Base-by-base conservation (phyloP, 305 asterid species). In the Solanum aculeatissimum region DNA sequence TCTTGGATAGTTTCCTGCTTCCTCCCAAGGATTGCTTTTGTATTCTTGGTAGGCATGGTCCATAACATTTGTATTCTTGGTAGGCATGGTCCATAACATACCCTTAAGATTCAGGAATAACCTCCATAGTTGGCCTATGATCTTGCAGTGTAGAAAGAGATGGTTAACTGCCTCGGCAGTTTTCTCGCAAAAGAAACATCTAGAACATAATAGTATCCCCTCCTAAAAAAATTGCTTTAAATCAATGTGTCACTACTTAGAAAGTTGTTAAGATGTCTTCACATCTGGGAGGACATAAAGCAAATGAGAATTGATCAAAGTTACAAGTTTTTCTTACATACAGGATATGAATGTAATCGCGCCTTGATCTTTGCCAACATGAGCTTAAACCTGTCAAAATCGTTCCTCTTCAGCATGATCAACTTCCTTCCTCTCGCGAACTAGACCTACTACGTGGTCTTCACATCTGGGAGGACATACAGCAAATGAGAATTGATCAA, bases 401-500 rank as follows among this genome's bases (percentile, higher is more conserved):
- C 97, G 19, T 91, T 91, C 77, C 93, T 90, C 94, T 94, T 92
- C 90, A 95, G 99, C 69, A 95, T 98, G 45, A 95, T 92, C 84
- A 96, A 86, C 93, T 96, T 96, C 89, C 97, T 91, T n/a, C 98
- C 99, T 97, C 99, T 97, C 99, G 94, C 0, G 98, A 94, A 69
- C 98, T 96, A 80, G 86, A 93, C 82, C 82, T 96, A 98, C 98
- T 97, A 96, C 87, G 93, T 95, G 35, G 90, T 94, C 90, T 94
- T 95, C 40, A 96, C 99, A 91, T 96, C 99, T 96, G 90, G 13
- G 27, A 80, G 60, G 21, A 32, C 38, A 32, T 32, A 32, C 3
- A 72, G 65, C 6, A 29, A 51, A 29, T 18, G 81, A 47, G 15
- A 51, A 7, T n/a, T 10, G 0, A 9, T 19, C 80, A 82, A 45